Base-by-base conservation (phyloP, 2,329 filamentous ascomycete genomes). In the Didymella pomorum region DNA sequence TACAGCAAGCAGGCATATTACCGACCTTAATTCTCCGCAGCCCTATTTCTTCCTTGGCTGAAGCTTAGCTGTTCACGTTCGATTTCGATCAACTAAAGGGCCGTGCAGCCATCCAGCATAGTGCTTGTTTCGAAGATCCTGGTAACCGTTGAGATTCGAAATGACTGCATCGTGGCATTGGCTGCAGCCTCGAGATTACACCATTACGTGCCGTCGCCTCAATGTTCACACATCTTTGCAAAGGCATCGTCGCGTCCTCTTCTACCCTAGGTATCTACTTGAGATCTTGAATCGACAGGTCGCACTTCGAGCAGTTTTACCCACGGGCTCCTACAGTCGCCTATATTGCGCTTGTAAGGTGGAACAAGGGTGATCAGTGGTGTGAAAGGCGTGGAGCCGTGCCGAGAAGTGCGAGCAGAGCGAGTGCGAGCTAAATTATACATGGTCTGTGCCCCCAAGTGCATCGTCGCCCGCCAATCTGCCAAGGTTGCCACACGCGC, bases 21-120 rank as follows among this genome's bases (percentile, higher is more conserved):
- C 28, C 12, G 28, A 29, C 10, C 9, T 12, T 29, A 12, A 11
- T 29, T 29, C 28, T 29, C 28, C 9, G 45, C 28, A 49, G 26
- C 25, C 28, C 45, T 49, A 49, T 9, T 43, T 39, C 43, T 20
- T 44, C 21, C 52, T 55, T 55, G 52, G 45, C 45, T 16, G 39
- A 29, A 49, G 52, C 52, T 55, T 55, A 39, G 16, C 25, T 18
- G 4, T 12, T 20, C 12, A 37, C 9, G 10, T 4, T 4, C 10
- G 2, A 12, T 28, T 11, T 28, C 7, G 45, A 35, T 49, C 29
- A 44, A 4, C 4, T 1, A 16, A 23, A 12, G 45, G 29, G n/a
- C 39, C 52, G 52, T 49, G 52, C 45, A 23, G 16, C 11, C 28
- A 6, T 42, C n/a, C 42, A 35, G 18, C 52, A 48, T 23, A 18